phyloP scores from a whole-genome alignment of 306 rosid species.

The Gynostemma pentaphyllum region DNA sequence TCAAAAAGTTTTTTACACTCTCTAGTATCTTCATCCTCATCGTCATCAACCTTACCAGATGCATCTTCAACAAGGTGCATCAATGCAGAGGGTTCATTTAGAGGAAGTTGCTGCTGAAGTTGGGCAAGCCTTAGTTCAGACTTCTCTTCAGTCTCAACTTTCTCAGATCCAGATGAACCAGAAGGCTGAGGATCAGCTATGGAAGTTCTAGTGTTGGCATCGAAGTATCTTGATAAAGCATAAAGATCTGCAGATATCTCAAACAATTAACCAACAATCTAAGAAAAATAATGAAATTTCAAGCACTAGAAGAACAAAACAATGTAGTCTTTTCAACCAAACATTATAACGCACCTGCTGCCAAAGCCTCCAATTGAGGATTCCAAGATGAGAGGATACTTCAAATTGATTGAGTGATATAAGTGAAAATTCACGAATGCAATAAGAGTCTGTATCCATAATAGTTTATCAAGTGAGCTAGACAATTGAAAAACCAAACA shows the following conservation, averaged over 20 bases:
- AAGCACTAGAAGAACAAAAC: not conserved
- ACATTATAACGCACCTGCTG: conserved; percentile 44
- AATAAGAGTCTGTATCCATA: conserved; percentile 56
- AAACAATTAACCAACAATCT: not conserved
- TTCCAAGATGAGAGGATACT: conserved; percentile 83
- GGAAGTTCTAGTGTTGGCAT: conserved; percentile 29
- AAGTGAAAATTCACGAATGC: conserved; percentile 57
- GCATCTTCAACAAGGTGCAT: conserved; percentile 69
- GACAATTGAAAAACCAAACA: not conserved
- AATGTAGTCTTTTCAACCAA: not conserved
- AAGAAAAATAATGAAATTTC: not conserved
- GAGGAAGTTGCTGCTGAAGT: conserved; percentile 88
- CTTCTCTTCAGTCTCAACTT: conserved; percentile 27
- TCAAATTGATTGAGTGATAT: conserved; percentile 67
- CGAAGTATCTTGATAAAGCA: conserved; percentile 61
- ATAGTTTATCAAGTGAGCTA: not conserved
- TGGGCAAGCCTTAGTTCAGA: conserved; percentile 85
- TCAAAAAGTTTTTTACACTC: conserved; percentile 64
- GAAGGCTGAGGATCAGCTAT: conserved; percentile 30
- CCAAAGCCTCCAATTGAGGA: conserved; percentile 65
- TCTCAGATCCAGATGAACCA: conserved; percentile 29
- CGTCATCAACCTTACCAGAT: conserved; percentile 49
- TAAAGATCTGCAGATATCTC: conserved; percentile 57
- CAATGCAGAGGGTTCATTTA: conserved; percentile 76
- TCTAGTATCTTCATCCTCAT: conserved; percentile 65